Evolutionary conservation across 306 rosid genomes (phyloP).

Genomic region (Cyclanthera cordifolia): DNA sequence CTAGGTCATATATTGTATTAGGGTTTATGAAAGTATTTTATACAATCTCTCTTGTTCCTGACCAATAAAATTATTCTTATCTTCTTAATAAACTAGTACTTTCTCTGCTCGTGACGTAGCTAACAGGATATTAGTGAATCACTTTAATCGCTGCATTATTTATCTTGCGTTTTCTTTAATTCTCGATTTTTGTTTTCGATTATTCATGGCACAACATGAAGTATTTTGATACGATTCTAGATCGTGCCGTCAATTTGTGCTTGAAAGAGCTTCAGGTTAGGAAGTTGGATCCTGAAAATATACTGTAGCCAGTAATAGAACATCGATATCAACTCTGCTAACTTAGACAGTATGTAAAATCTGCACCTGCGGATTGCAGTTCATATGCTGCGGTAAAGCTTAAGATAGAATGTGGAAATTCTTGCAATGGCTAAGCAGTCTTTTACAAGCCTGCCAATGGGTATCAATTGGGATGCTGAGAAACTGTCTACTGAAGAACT

Average conservation of each 20-base stretch:
- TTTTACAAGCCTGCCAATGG: neutral
- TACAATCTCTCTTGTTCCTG: too few relatives aligned
- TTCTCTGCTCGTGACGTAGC: too few relatives aligned
- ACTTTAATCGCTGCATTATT: too few relatives aligned
- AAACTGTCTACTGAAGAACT: neutral
- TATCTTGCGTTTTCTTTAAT: too few relatives aligned
- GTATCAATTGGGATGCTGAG: neutral
- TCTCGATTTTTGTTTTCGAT: neutral
- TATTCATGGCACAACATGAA: neutral
- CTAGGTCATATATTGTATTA: too few relatives aligned
- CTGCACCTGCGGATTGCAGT: neutral
- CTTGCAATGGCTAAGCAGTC: neutral
- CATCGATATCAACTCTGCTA: neutral
- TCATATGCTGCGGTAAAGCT: neutral
- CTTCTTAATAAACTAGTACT: too few relatives aligned
- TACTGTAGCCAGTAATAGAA: neutral
- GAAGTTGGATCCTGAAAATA: neutral
- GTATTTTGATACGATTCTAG: neutral
- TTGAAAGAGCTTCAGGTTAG: neutral
- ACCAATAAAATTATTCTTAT: too few relatives aligned
- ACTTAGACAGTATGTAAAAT: neutral
- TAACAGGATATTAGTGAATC: too few relatives aligned
- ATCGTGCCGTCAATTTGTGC: neutral
- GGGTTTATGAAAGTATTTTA: too few relatives aligned
- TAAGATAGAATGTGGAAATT: neutral